Base-by-base conservation (phyloP, 352 stramenopile species). In the Pythium scleroteichum region DNA sequence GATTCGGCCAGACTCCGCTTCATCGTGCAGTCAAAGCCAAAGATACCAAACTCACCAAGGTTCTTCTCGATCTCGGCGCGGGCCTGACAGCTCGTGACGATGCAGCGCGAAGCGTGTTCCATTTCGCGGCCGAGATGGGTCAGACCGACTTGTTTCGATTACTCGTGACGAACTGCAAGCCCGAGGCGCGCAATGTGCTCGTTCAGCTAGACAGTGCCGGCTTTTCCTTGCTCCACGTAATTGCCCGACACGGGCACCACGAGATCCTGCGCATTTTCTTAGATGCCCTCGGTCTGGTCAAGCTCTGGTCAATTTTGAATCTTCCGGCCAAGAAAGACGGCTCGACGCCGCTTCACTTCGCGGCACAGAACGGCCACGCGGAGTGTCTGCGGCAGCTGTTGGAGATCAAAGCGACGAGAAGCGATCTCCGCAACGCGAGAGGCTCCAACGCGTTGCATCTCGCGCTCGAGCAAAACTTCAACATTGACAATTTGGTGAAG, bases 371-470 rank as follows among this genome's bases (percentile, higher is more conserved):
- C 10, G 80, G 78, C 1, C 74, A 88, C n/a, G 66, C 62, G 20
- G 24, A 70, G 17, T 87, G 74, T 47, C 58, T 78, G 0, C 45
- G 68, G 6, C 46, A 82, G 0, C 32, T 90, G n/a, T 51, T 88
- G 0, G 59, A 69, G 14, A 46, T 64, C 1, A 56, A 54, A 17
- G 66, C 53, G 17, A 64, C 61, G 1, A 69, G 65, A 16, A 55
- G 52, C 0, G 66, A 73, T 46, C 14, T 86, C 17, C 57, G 60
- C 12, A 69, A 78, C 17, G 22, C 46, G 20, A 72, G 60, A 47
- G 78, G 82, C 5, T 78, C 70, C 32, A 90, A 80, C 22, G 73
- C 77, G 0, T 58, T 92, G 16, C 80, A 92, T 47, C 62, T 90
- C 10, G 73, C 74, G n/a, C 65, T 90, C 0, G 59, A 75, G 29